Evolutionary conservation across 2,329 filamentous ascomycete species (phyloP).

Genomic region (Neocucurbitaria cava): DNA sequence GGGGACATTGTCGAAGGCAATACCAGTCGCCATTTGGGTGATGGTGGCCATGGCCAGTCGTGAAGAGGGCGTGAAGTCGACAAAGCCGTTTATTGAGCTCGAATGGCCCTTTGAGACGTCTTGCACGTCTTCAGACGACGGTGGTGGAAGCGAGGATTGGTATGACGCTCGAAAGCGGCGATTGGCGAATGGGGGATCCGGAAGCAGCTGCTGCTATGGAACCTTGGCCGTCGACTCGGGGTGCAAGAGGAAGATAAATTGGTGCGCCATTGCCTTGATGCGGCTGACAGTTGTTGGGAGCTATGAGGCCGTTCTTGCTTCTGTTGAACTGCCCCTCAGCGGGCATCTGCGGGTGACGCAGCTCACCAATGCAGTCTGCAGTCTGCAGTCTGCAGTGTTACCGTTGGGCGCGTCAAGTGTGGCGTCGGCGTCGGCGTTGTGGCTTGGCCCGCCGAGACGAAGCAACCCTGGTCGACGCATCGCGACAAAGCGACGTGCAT

Average conservation of each 20-base stretch:
- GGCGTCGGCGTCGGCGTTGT: constrained; percentile 1
- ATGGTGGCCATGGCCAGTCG: constrained; percentile 40
- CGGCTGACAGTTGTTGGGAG: constrained; percentile 16
- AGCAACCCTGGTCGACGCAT: constrained; percentile 4
- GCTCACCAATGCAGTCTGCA: constrained; percentile 10
- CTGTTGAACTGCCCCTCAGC: constrained; percentile 27
- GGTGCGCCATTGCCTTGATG: constrained; percentile 16
- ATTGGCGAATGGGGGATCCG: constrained; percentile 21
- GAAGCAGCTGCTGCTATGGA: constrained; percentile 22
- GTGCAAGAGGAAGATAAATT: constrained; percentile 8
- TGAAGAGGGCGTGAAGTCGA: constrained; percentile 6
- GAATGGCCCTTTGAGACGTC: constrained; percentile 8
- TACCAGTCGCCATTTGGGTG: constrained; percentile 30
- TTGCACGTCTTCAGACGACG: constrained; percentile 1
- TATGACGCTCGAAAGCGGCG: constrained; percentile 20
- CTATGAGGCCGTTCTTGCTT: constrained; percentile 14
- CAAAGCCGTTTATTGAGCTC: constrained; percentile 3
- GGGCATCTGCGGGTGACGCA: constrained; percentile 23
- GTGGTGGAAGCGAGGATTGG: constrained; percentile 8
- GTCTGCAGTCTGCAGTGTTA: constrained; percentile 8
- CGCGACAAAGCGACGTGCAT: neutral
- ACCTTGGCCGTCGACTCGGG: constrained; percentile 22
- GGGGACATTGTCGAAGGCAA: constrained; percentile 32
- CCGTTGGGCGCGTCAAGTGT: constrained; percentile 7
- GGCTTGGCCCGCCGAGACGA: constrained; percentile 6